Conservation (phyloP, 805 yeast species). For the Henningerozyma blattae region DNA sequence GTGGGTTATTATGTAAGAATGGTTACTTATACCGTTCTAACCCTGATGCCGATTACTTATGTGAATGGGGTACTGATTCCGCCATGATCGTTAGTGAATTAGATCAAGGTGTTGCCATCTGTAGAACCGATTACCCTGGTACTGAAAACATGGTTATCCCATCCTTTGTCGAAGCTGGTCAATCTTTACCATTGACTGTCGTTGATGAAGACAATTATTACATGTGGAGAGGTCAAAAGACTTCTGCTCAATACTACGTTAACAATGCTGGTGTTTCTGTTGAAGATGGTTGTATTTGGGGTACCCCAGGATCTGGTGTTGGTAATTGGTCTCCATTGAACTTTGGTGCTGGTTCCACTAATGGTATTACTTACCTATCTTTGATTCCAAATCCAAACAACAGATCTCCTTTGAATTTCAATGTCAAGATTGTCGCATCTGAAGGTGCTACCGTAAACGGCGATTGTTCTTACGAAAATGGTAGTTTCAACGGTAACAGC, state of each 20-base stretch:
- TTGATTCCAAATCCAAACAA: slow-evolving; percentile 95
- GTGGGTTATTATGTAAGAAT: slow-evolving; percentile 79
- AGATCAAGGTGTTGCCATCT: slow-evolving; percentile 63
- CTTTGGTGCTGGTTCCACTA: slow-evolving; percentile 82
- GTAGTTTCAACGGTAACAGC: slow-evolving; percentile 42
- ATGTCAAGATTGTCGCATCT: slow-evolving; percentile 68
- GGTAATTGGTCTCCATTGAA: slow-evolving; percentile 99
- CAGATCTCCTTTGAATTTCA: slow-evolving; percentile 51
- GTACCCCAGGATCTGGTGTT: slow-evolving; percentile 60
- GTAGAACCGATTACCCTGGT: slow-evolving; percentile 99
- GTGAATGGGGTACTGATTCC: slow-evolving; percentile 77
- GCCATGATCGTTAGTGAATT: slow-evolving; percentile 64
- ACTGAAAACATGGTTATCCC: slow-evolving; percentile 98
- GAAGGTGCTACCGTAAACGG: slow-evolving; percentile 57
- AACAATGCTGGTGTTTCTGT: slow-evolving; percentile 90
- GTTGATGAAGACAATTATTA: slow-evolving; percentile 73
- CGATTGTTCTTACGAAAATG: slow-evolving; percentile 69
- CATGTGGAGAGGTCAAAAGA: slow-evolving; percentile 67
- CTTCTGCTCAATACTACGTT: slow-evolving; percentile 95
- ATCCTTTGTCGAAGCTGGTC: slow-evolving; percentile 67
- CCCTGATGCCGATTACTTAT: slow-evolving; percentile 53
- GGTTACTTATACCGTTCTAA: slow-evolving; percentile 83
- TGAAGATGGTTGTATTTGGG: slow-evolving; percentile 95
- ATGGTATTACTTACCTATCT: slow-evolving; percentile 69
- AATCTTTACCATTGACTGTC: slow-evolving; percentile 56